Conservation (phyloP, 2,329 filamentous ascomycete species). For the Didymella pomorum region DNA sequence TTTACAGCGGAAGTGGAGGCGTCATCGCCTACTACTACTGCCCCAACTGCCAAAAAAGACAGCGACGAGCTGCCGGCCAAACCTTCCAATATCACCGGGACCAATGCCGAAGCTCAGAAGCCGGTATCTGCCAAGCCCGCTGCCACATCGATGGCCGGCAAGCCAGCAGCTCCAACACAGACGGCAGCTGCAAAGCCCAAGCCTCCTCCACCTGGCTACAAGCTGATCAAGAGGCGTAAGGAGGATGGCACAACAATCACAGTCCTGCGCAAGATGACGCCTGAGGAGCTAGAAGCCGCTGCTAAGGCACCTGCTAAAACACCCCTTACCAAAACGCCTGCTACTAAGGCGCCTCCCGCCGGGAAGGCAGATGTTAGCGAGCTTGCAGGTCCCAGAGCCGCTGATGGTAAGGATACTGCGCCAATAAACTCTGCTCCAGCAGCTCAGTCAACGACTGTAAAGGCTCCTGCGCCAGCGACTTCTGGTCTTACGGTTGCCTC, state of each 20-base stretch:
- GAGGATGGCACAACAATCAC: conserved; percentile 2
- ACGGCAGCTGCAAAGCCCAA: conserved; percentile 2
- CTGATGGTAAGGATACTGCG: background rate
- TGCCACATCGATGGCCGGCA: background rate
- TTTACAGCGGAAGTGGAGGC: conserved; percentile 2
- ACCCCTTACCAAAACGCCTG: background rate
- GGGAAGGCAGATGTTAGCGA: conserved; percentile 1
- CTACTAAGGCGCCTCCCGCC: conserved; percentile 1
- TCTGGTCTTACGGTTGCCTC: background rate
- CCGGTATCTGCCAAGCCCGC: background rate
- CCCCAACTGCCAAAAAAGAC: conserved; percentile 4
- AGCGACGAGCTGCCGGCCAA: background rate
- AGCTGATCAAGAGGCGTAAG: conserved; percentile 1
- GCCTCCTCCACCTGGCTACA: conserved; percentile 1
- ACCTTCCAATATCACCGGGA: background rate
- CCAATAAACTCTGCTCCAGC: background rate
- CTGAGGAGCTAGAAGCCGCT: background rate
- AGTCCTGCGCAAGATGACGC: conserved; percentile 3
- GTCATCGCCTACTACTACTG: background rate
- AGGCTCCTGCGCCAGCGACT: background rate
- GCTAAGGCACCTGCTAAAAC: conserved; percentile 2
- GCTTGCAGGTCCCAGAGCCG: background rate
- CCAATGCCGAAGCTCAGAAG: conserved; percentile 2
- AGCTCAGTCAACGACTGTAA: background rate
- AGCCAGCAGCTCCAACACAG: conserved; percentile 3